Conservation (phyloP, 1,139 yeast species). For the Taphrina deformans region DNA sequence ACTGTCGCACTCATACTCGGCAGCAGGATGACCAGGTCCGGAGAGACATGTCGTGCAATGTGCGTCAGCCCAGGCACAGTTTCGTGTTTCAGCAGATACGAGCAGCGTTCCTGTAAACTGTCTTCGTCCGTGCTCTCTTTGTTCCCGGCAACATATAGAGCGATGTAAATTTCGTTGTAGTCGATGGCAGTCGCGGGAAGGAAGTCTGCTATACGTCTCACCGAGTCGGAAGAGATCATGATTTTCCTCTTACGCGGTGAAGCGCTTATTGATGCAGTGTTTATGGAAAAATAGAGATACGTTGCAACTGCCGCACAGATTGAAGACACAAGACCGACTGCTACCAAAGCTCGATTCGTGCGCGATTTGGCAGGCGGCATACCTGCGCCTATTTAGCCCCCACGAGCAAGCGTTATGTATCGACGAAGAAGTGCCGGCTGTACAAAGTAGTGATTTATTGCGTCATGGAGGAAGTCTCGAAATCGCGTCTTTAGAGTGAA, state of each 20-base stretch:
- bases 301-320: conserved; percentile 8
- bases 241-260: neutral
- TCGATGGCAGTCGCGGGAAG: neutral
- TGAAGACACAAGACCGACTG: conserved; percentile 7
- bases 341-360: neutral
- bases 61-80: conserved; percentile 18
- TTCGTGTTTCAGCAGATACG: conserved; percentile 18
- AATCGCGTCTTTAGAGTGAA: neutral
- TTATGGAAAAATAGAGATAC: neutral
- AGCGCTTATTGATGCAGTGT: neutral
- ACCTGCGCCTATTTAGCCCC: neutral
- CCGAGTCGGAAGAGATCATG: neutral
- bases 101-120: neutral
- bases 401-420: too few relatives aligned
- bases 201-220: neutral
- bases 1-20: neutral
- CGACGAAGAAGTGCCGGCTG: too few relatives aligned
- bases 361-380: neutral
- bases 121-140: neutral
- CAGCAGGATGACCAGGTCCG: conserved; percentile 14
- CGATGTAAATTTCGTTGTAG: neutral
- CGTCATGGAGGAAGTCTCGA: neutral
- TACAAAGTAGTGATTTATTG: too few relatives aligned
- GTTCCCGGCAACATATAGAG: neutral
- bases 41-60: conserved; percentile 24